A percentile compares a stretch with the other conserved stretches of the same genome.
Evolutionary conservation across 2,329 filamentous ascomycete genomes (phyloP).

Genomic region (Nemania abortiva): DNA sequence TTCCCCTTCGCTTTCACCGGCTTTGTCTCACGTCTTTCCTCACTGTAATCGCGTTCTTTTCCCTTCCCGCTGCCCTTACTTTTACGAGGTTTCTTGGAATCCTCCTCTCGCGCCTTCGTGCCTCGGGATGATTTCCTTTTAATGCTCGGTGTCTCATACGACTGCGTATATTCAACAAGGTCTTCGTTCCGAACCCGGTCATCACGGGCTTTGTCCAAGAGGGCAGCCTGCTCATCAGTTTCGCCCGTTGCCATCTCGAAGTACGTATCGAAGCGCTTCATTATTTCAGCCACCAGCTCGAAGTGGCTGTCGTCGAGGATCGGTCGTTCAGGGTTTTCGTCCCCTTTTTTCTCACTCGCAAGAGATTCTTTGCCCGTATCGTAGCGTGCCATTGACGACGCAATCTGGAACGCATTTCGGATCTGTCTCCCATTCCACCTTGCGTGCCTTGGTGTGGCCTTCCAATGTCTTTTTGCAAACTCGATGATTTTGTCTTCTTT

Average conservation of each 20-base stretch:
- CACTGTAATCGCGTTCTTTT: conserved; percentile 1
- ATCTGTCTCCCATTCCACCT: conserved; percentile 54
- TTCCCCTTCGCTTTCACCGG: not conserved
- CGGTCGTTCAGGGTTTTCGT: not conserved
- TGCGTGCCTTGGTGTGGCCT: conserved; percentile 45
- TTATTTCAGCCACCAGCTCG: not conserved
- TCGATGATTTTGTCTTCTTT: conserved; percentile 53
- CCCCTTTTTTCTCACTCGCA: not conserved
- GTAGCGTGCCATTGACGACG: conserved; percentile 40
- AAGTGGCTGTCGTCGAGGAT: conserved; percentile 2
- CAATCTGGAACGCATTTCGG: conserved; percentile 52
- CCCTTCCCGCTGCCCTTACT: conserved; percentile 4
- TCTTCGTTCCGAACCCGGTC: not conserved
- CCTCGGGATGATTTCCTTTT: not conserved
- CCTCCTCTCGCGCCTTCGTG: conserved; percentile 5
- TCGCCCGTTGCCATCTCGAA: conserved; percentile 7
- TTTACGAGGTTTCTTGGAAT: conserved; percentile 3
- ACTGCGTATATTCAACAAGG: not conserved
- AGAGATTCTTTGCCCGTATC: not conserved
- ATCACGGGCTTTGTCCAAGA: conserved; percentile 3
- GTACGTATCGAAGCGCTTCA: conserved; percentile 4
- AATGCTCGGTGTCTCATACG: not conserved
- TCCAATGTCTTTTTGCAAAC: conserved; percentile 54
- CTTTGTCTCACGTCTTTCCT: not conserved
- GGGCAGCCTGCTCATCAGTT: conserved; percentile 3